Conservation (phyloP, 129 eudicot species). For the Silybum marianum region DNA sequence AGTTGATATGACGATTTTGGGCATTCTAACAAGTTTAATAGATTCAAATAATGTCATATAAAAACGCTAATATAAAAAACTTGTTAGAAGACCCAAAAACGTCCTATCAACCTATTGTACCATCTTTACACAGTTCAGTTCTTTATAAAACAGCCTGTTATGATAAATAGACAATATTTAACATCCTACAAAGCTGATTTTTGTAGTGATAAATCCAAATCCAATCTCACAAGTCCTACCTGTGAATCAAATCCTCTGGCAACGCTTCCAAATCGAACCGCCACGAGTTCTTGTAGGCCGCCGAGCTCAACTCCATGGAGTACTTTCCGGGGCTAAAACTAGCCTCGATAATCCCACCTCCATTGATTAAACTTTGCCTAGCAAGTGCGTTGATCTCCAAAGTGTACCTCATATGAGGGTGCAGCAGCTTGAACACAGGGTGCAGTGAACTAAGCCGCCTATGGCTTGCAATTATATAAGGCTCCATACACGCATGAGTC, state of each 20-base stretch:
- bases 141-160: not conserved
- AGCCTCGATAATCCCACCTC: slow-evolving; percentile 75
- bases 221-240: slow-evolving; percentile 33
- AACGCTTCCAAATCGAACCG: slow-evolving; percentile 76
- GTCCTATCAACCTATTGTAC: not conserved
- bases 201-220: not conserved
- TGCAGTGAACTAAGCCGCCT: slow-evolving; percentile 81
- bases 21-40: not conserved
- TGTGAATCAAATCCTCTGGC: slow-evolving; percentile 70
- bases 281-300: slow-evolving; percentile 72
- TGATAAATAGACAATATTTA: not conserved
- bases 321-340: slow-evolving; percentile 74
- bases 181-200: not conserved
- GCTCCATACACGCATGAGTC: slow-evolving; percentile 79
- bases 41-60: not conserved
- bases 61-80: not conserved
- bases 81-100: not conserved
- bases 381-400: slow-evolving; percentile 81
- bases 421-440: slow-evolving; percentile 73
- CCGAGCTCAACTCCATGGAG: slow-evolving; percentile 76
- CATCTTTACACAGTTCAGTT: not conserved
- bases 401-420: slow-evolving; percentile 87
- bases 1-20: not conserved
- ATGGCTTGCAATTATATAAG: slow-evolving; percentile 73
- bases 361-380: slow-evolving; percentile 69